Conservation (phyloP, 1,284 basidiomycete species). For the Leccinum pallidistipes region DNA sequence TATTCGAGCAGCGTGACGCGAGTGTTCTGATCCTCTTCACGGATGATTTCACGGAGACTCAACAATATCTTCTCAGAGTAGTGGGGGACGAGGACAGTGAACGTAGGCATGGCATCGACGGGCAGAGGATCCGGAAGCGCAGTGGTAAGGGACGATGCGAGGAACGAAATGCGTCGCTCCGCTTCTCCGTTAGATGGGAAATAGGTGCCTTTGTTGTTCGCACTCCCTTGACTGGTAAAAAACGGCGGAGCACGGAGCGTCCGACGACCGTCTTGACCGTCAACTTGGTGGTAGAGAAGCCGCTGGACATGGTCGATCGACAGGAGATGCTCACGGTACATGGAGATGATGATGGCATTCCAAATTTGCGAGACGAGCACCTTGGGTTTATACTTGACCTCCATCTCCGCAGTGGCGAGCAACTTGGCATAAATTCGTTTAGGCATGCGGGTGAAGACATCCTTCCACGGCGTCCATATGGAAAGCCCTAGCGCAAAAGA, state of each 20-base stretch:
- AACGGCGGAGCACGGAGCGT: constrained; percentile 92
- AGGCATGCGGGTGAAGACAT: constrained; percentile 91
- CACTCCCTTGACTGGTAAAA: constrained; percentile 87
- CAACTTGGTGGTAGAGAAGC: constrained; percentile 92
- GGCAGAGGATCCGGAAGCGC: constrained; percentile 91
- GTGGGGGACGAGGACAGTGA: constrained; percentile 94
- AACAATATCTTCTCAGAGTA: constrained; percentile 97
- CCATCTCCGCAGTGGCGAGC: constrained; percentile 92
- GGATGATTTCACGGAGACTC: constrained; percentile 93
- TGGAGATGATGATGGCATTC: constrained; percentile 98
- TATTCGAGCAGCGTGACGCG: constrained; percentile 95
- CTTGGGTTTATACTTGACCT: constrained; percentile 97
- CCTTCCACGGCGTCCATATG: constrained; percentile 98
- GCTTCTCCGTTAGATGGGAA: constrained; percentile 95
- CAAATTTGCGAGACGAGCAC: constrained; percentile 96
- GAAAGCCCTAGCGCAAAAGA: constrained; percentile 90
- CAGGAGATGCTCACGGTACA: constrained; percentile 95
- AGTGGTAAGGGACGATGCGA: constrained; percentile 92
- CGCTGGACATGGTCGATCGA: constrained; percentile 96
- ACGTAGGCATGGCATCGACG: constrained; percentile 96
- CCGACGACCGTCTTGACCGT: constrained; percentile 81
- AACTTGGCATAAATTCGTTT: constrained; percentile 97
- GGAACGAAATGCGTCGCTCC: constrained; percentile 95
- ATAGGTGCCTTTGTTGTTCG: constrained; percentile 75
- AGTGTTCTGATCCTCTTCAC: constrained; percentile 95